Conservation (phyloP, 768 basidiomycete genomes). For the Hortiboletus campestris region DNA sequence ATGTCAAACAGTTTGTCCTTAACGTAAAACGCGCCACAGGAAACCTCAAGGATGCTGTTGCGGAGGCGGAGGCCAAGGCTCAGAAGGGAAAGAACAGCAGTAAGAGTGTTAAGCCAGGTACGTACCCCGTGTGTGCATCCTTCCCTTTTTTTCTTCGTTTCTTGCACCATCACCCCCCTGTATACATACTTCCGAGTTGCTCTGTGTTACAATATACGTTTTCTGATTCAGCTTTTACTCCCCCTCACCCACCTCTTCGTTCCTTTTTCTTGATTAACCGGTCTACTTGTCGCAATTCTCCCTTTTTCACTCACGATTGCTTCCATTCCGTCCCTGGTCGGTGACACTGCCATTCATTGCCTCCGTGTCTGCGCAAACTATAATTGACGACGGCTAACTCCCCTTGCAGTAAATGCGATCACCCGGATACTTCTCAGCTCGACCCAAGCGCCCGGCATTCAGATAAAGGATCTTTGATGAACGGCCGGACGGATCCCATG, state of each 20-base stretch:
- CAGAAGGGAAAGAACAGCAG: slow-evolving; percentile 35
- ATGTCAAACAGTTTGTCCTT: slow-evolving; percentile 72
- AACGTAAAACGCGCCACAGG: slow-evolving; percentile 76
- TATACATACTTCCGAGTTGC: background rate
- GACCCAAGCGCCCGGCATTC: slow-evolving; percentile 85
- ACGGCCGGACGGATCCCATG: background rate
- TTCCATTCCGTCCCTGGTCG: slow-evolving; percentile 14
- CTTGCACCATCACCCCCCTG: background rate
- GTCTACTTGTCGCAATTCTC: background rate
- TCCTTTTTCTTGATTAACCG: background rate
- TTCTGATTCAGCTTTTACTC: background rate
- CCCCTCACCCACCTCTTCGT: background rate
- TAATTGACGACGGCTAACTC: slow-evolving; percentile 7
- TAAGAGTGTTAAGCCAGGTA: slow-evolving; percentile 47
- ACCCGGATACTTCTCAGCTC: slow-evolving; percentile 83
- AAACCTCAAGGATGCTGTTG: slow-evolving; percentile 50
- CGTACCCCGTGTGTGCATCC: slow-evolving; percentile 7
- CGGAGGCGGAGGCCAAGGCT: slow-evolving; percentile 40
- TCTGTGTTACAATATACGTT: background rate
- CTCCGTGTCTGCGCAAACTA: background rate
- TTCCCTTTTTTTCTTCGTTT: background rate
- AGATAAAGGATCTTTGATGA: slow-evolving; percentile 68
- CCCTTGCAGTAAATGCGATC: slow-evolving; percentile 64
- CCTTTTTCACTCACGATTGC: background rate
- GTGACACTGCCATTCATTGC: slow-evolving; percentile 5